Evolutionary conservation across 2,329 filamentous ascomycete species (phyloP), one percentile per base, ranked within the genome.

Genomic region (Pseudogymnoascus pannorum): DNA sequence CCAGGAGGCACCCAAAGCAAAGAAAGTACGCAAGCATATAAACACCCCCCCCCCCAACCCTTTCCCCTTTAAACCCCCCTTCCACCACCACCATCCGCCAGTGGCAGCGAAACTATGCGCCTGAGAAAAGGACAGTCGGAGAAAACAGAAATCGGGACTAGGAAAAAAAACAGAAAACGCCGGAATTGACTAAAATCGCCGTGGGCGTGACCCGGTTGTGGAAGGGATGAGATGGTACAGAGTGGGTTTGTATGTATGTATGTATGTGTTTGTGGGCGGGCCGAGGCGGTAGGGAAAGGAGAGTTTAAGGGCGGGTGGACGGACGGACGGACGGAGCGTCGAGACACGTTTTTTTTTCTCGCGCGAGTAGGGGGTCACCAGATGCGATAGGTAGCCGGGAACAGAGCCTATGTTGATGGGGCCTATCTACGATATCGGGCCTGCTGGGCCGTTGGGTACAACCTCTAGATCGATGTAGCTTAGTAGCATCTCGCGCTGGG

Each of bases 381-480:
- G 22, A n/a, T 8, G 24, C 44, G 22, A 14, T 11, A 9, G 44
- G 22, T 24, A 16, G n/a, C n/a, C n/a, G 44, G 22, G 24, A 51
- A 29, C 11, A 51, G 29, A 51, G 29, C 14, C 44, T 51, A 51
- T 51, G 44, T 51, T 51, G 20, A n/a, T n/a, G 40, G 20, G 20
- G 7, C 44, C 22, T 29, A 51, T 51, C 44, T 67, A 67, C 33
- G 48, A 58, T 24, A 66, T 35, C 51, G 65, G 61, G 63, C 64
- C 60, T 8, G 65, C 64, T 51, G 63, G 59, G 24, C 67, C 61
- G 57, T 61, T 66, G 11, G 68, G 66, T 29, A 69, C 44, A 12
- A 80, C 81, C 71, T 87, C 84, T 63, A 87, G 73, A 63, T 87
- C 85, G 44, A 79, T 79, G 63, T 87, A 87, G 66, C 84, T 78